Conservation (phyloP, 2,329 filamentous ascomycete species). For the Dactylellina leptospora region DNA sequence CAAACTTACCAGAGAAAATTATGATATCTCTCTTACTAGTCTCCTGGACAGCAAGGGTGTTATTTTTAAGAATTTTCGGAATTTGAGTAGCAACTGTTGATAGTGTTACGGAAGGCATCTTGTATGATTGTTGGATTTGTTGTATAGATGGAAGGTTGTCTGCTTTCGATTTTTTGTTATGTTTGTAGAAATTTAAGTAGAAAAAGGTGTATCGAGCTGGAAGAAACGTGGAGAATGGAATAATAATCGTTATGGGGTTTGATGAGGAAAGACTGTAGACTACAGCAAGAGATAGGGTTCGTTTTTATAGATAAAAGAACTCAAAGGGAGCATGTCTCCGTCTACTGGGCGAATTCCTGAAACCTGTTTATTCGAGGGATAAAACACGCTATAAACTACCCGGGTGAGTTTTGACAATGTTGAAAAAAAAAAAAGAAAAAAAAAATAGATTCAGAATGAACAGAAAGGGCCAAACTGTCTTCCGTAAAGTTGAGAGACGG, state of each 20-base stretch:
- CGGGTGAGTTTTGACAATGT: conserved; percentile 16
- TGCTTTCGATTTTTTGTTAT: too few relatives aligned
- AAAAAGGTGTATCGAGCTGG: not conserved
- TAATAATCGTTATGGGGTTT: not conserved
- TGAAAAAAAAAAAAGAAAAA: too few relatives aligned
- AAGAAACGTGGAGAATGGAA: not conserved
- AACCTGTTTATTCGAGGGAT: conserved; percentile 29
- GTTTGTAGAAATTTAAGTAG: not conserved
- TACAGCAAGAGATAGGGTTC: not conserved
- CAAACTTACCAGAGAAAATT: conserved; percentile 62
- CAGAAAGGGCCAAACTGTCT: not conserved
- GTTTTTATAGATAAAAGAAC: conserved; percentile 39
- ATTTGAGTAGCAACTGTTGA: conserved; percentile 38
- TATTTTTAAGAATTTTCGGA: conserved; percentile 53
- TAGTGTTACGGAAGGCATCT: conserved; percentile 46
- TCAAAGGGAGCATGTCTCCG: conserved; percentile 2
- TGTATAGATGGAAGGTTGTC: too few relatives aligned
- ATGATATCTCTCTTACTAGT: conserved; percentile 62
- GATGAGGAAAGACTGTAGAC: conserved; percentile 3
- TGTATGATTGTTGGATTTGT: conserved; percentile 3
- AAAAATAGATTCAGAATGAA: too few relatives aligned
- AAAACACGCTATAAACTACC: conserved; percentile 23
- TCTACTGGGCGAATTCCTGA: conserved; percentile 13
- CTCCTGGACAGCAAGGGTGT: conserved; percentile 54
- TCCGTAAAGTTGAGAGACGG: too few relatives aligned